Conservation (phyloP, 2,329 filamentous ascomycete species). For the Elsinoe perseae region DNA sequence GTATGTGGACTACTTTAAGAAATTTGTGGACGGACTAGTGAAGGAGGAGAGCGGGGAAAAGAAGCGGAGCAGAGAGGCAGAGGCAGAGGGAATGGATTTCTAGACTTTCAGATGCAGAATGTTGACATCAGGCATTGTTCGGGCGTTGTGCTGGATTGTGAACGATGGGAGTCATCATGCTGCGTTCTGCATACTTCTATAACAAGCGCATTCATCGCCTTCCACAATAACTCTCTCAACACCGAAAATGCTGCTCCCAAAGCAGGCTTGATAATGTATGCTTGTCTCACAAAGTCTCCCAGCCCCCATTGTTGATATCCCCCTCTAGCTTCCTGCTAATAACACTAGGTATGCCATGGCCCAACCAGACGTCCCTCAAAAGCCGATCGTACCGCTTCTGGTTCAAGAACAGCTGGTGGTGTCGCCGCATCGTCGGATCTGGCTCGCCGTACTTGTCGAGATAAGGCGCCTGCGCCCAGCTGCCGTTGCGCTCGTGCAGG, state of each 20-base stretch:
- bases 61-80: constrained; percentile 51
- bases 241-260: too few species aligned
- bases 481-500: constrained; percentile 71
- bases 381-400: constrained; percentile 89
- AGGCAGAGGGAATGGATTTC: constrained; percentile 55
- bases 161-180: background rate
- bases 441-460: constrained; percentile 94
- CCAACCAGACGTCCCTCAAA: constrained; percentile 76
- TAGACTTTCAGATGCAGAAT: constrained; percentile 33
- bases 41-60: constrained; percentile 55
- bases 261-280: too few species aligned
- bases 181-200: background rate
- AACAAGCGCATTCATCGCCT: background rate
- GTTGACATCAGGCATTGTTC: background rate
- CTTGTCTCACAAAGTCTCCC: constrained; percentile 62
- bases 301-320: constrained; percentile 94
- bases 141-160: background rate
- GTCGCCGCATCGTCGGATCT: constrained; percentile 77
- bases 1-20: constrained; percentile 82
- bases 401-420: constrained; percentile 83
- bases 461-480: constrained; percentile 82
- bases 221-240: background rate
- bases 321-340: constrained; percentile 87
- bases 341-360: constrained; percentile 77
- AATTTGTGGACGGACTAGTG: constrained; percentile 69